Evolutionary conservation across 345 rosid species (phyloP).

Genomic region (Zanthoxylum bungeanum): DNA sequence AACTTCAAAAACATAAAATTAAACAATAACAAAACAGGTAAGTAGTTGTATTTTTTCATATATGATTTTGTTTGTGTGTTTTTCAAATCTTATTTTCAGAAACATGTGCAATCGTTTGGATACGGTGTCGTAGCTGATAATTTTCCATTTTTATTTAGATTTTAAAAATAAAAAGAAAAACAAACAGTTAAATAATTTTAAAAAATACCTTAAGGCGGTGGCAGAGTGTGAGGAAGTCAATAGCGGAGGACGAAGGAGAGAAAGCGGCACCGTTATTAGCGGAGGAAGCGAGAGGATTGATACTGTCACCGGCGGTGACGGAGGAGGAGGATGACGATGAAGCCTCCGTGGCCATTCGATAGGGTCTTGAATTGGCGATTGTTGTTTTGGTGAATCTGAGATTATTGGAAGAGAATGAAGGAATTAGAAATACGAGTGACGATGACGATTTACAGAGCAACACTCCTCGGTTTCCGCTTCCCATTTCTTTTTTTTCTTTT

Average conservation of each 20-base stretch:
- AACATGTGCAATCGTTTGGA: no score
- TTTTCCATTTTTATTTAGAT: no score
- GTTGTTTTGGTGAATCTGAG: constrained; percentile 35
- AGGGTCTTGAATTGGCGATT: constrained; percentile 25
- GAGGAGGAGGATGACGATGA: constrained; percentile 41
- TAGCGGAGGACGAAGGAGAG: constrained; percentile 47
- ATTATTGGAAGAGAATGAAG: constrained; percentile 39
- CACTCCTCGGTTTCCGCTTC: constrained; percentile 42
- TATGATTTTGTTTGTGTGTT: no score
- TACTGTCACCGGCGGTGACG: constrained; percentile 27
- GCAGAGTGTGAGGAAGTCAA: constrained; percentile 90
- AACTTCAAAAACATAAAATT: background rate
- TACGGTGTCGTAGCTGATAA: no score
- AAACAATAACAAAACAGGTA: background rate
- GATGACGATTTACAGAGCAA: constrained; percentile 45
- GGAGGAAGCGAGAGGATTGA: constrained; percentile 21
- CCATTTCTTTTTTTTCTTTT: constrained; percentile 27
- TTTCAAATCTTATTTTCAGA: background rate
- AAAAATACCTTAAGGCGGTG: constrained; percentile 75
- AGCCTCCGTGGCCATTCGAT: constrained; percentile 42
- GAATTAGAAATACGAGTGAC: constrained; percentile 34
- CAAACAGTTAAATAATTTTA: background rate
- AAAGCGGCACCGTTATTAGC: constrained; percentile 14
- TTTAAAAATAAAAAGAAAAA: no score
- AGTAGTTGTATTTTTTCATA: background rate